A percentile compares a stretch with the other conserved stretches of the same genome.
phyloP scores from a whole-genome alignment of 352 stramenopile species.

The Globisporangium uncinulatum region DNA sequence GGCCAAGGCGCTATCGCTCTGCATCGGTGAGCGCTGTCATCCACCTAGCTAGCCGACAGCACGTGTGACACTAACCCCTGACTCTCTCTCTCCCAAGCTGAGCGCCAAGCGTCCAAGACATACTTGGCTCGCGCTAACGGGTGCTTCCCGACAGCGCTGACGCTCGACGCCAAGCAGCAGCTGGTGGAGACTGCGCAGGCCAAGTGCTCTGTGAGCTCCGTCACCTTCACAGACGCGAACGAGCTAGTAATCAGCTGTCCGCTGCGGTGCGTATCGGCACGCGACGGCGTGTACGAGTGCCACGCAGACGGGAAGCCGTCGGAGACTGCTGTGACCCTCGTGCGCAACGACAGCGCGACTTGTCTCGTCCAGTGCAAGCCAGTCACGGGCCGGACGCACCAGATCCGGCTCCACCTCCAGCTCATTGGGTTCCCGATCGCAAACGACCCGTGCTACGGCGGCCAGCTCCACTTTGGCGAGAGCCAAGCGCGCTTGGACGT shows the following conservation, averaged over 20 bases:
- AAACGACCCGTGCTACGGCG: conserved; percentile 97
- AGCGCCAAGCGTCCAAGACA: conserved; percentile 88
- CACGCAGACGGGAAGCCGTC: conserved; percentile 76
- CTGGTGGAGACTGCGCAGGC: conserved; percentile 29
- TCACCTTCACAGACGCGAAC: conserved; percentile 47
- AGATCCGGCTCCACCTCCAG: conserved; percentile 96
- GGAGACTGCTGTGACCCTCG: conserved; percentile 63
- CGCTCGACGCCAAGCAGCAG: conserved; percentile 26
- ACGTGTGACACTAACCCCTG: neutral
- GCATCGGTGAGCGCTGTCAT: conserved; percentile 44
- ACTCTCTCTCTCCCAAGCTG: conserved; percentile 25
- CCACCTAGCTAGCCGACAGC: neutral
- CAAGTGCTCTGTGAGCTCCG: conserved; percentile 40
- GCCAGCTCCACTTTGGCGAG: conserved; percentile 89
- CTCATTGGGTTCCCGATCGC: conserved; percentile 92
- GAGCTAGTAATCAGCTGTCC: conserved; percentile 78
- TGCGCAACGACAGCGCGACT: conserved; percentile 53
- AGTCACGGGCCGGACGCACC: conserved; percentile 94
- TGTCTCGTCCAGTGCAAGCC: conserved; percentile 92
- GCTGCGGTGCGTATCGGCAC: conserved; percentile 72
- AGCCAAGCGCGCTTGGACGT: conserved; percentile 31
- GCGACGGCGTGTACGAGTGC: conserved; percentile 81
- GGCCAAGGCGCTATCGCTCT: conserved; percentile 61
- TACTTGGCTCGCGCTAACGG: conserved; percentile 94
- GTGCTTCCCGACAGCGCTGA: conserved; percentile 66